Evolutionary conservation across 257 asterid species (phyloP).

Genomic region (Ajuga chamaepitys): DNA sequence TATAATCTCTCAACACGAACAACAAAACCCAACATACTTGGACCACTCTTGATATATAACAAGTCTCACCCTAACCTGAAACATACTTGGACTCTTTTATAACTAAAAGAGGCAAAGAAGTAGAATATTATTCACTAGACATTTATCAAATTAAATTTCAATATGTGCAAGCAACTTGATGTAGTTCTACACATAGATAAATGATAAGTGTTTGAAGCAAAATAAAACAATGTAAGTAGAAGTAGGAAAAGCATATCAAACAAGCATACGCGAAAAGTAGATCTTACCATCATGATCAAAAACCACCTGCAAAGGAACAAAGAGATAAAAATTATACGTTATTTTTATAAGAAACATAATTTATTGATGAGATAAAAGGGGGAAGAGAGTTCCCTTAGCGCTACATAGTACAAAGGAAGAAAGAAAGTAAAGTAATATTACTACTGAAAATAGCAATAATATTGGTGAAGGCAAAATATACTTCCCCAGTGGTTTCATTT

Average conservation of each 20-base stretch:
- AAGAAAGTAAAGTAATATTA: neutral
- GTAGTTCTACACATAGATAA: neutral
- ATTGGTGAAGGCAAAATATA: neutral
- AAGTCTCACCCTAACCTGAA: neutral
- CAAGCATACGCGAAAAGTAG: slow-evolving; percentile 6
- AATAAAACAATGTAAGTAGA: neutral
- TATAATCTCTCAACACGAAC: neutral
- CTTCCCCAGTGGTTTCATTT: too few species aligned
- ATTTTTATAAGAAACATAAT: too few species aligned
- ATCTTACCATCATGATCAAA: slow-evolving; percentile 93
- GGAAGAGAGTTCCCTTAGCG: neutral
- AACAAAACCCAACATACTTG: neutral
- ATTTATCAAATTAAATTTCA: slow-evolving; percentile 6
- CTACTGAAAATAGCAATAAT: neutral
- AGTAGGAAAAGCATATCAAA: slow-evolving; percentile 12
- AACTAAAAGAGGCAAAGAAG: neutral
- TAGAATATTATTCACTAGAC: neutral
- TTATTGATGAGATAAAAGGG: slow-evolving; percentile 17
- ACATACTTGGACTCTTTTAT: neutral
- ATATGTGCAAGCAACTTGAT: neutral
- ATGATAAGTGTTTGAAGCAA: neutral
- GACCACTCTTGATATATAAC: neutral
- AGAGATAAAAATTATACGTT: slow-evolving; percentile 19
- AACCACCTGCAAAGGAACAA: slow-evolving; percentile 59
- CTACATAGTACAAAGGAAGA: slow-evolving; percentile 5